phyloP scores from a whole-genome alignment of 805 yeast genomes.

The Candida cerambycidarum region DNA sequence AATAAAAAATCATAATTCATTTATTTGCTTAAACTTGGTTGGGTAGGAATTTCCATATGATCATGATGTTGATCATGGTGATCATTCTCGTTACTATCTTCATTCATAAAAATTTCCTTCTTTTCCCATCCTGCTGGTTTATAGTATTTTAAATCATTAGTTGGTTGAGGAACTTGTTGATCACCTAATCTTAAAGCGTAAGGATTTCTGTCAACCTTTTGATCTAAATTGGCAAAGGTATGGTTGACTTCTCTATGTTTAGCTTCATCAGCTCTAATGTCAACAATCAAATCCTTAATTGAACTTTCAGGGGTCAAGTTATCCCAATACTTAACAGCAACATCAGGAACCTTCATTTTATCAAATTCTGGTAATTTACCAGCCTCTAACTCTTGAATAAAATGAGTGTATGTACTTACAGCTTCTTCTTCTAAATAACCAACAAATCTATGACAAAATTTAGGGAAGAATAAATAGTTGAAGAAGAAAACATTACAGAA shows the following conservation, averaged over 20 bases:
- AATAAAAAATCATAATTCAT: constrained; percentile 2
- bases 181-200: constrained; percentile 50
- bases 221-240: constrained; percentile 65
- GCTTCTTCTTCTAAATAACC: constrained; percentile 81
- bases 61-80: not conserved
- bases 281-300: constrained; percentile 57
- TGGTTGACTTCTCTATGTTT: constrained; percentile 80
- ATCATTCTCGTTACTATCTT: not conserved
- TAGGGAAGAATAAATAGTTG: constrained; percentile 56
- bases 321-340: constrained; percentile 66
- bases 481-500: constrained; percentile 67
- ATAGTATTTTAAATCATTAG: constrained; percentile 28
- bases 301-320: constrained; percentile 49
- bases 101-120: constrained; percentile 31
- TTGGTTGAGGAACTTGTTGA: constrained; percentile 35
- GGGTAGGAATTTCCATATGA: no score
- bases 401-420: constrained; percentile 63
- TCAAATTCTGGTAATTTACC: constrained; percentile 53
- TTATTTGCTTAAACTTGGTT: not conserved
- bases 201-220: constrained; percentile 61
- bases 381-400: constrained; percentile 51
- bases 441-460: constrained; percentile 70
- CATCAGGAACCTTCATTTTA: constrained; percentile 48
- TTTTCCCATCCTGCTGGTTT: constrained; percentile 43
- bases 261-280: constrained; percentile 74